Conservation (phyloP, 306 rosid genomes). For the Lagenaria siceraria region DNA sequence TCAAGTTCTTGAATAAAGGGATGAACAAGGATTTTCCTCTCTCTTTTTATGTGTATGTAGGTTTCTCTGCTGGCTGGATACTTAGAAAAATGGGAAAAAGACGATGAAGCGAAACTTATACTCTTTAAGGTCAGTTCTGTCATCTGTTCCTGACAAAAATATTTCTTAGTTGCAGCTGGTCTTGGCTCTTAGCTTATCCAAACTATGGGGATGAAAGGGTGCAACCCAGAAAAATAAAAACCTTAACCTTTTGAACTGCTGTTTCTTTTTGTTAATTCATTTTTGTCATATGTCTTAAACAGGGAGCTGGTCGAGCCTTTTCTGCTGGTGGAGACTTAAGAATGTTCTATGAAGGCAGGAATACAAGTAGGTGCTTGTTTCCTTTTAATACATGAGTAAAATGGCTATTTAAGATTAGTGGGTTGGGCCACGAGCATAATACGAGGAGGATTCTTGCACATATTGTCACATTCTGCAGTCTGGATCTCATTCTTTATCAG, state of each 20-base stretch:
- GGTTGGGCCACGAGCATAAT: not conserved
- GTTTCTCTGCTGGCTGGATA: conserved; percentile 59
- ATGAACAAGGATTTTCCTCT: not conserved
- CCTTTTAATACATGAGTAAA: not conserved
- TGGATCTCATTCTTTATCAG: not conserved
- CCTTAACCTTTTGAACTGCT: not conserved
- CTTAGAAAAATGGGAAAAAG: conserved; percentile 89
- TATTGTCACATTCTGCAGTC: not conserved
- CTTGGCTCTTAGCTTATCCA: not conserved
- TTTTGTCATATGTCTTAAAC: not conserved
- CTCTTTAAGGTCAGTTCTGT: conserved; percentile 56
- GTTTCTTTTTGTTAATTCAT: not conserved
- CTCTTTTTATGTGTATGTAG: conserved; percentile 19
- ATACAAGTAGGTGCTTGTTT: conserved; percentile 30
- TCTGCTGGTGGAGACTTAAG: conserved; percentile 92
- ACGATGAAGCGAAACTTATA: conserved; percentile 57
- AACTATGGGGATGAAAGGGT: not conserved
- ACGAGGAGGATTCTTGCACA: not conserved
- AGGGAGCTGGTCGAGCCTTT: conserved; percentile 92
- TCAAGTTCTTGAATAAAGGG: not conserved
- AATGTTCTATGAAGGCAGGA: conserved; percentile 75
- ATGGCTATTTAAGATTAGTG: not conserved
- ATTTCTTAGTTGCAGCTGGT: not conserved
- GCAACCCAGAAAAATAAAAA: not conserved
- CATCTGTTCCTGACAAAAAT: not conserved